These are phyloP conservation scores for Exophiala bonariae DNA, from an alignment of 2,329 filamentous ascomycete species.

Conservation along the genomic window DNA sequence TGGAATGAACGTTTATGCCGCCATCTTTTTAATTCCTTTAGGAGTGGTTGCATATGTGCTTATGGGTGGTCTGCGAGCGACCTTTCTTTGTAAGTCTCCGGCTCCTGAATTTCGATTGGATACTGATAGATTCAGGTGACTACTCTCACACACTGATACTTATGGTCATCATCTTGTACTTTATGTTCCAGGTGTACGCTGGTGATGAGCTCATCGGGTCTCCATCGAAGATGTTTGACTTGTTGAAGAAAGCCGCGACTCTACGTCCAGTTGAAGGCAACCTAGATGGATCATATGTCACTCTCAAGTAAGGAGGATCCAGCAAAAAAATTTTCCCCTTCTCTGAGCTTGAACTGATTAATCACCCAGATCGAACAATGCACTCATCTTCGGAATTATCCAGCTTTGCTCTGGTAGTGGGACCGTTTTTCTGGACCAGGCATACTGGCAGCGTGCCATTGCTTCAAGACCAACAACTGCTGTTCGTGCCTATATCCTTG, in stretches of 20 bases:
- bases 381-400: constrained; percentile 46
- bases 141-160: constrained; percentile 74
- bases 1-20: constrained; percentile 73
- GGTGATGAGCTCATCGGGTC: constrained; percentile 70
- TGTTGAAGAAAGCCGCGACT: constrained; percentile 47
- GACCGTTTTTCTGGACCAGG: constrained; percentile 42
- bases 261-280: constrained; percentile 53
- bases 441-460: constrained; percentile 50
- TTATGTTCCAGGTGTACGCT: constrained; percentile 59
- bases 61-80: constrained; percentile 56
- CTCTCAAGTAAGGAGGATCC: constrained; percentile 52
- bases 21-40: constrained; percentile 77
- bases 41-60: constrained; percentile 78
- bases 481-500: constrained; percentile 41
- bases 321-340: no score
- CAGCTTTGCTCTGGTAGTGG: constrained; percentile 40
- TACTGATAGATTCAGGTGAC: constrained; percentile 57
- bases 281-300: constrained; percentile 54
- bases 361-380: constrained; percentile 35
- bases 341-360: no score
- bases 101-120: constrained; percentile 29
- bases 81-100: constrained; percentile 49
- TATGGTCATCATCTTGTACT: constrained; percentile 80
- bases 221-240: constrained; percentile 56
- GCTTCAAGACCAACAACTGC: constrained; percentile 38